phyloP scores from a whole-genome alignment of 2,329 filamentous ascomycete genomes.

The Beauveria brongniartii region DNA sequence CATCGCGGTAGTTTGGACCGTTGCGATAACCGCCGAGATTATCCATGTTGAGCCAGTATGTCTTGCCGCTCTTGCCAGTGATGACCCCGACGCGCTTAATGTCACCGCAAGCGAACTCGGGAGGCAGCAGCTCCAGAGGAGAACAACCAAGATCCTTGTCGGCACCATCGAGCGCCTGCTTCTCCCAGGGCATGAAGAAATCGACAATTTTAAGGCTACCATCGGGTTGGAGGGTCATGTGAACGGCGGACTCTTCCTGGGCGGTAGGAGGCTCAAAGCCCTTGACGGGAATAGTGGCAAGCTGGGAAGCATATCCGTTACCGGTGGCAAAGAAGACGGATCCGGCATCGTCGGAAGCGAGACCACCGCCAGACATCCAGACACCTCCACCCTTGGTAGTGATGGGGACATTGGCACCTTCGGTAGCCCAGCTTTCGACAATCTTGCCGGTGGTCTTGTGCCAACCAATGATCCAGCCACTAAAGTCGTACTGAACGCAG shows the following conservation, averaged over 20 bases:
- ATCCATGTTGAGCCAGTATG: constrained; percentile 35
- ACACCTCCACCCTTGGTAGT: constrained; percentile 35
- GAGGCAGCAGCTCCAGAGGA: constrained; percentile 34
- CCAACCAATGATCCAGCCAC: constrained; percentile 42
- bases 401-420: constrained; percentile 30
- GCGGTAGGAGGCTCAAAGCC: constrained; percentile 31
- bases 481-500: constrained; percentile 49
- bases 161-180: constrained; percentile 39
- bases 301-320: constrained; percentile 33
- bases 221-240: constrained; percentile 31
- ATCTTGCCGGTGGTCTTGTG: constrained; percentile 32
- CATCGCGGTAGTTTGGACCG: constrained; percentile 27
- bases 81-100: constrained; percentile 40
- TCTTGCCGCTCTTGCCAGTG: constrained; percentile 43
- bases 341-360: constrained; percentile 30
- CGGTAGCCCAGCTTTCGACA: constrained; percentile 33
- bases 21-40: constrained; percentile 33
- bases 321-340: constrained; percentile 32
- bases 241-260: constrained; percentile 37
- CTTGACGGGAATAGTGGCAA: constrained; percentile 28
- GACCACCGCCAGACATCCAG: constrained; percentile 33
- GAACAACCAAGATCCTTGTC: constrained; percentile 43
- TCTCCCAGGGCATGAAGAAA: constrained; percentile 48
- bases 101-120: constrained; percentile 34
- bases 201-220: constrained; percentile 38